Evolutionary conservation across 2,329 filamentous ascomycete species (phyloP).

Genomic region (Alternaria triticimaculans): DNA sequence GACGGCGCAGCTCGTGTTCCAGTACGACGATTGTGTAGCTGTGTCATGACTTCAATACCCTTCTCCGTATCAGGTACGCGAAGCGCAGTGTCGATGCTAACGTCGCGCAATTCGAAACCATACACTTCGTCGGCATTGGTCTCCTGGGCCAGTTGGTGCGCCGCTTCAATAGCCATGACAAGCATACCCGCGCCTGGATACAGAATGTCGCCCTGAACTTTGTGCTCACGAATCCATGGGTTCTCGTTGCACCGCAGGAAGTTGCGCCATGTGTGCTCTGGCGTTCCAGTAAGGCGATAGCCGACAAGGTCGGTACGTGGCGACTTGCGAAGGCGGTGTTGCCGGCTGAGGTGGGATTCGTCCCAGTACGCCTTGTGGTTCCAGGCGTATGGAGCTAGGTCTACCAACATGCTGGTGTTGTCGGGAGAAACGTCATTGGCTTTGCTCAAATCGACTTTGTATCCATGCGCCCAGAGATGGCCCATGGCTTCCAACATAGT

Average conservation of each 20-base stretch:
- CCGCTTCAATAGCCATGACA: conserved; percentile 44
- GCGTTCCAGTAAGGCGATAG: conserved; percentile 5
- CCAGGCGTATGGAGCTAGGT: conserved; percentile 10
- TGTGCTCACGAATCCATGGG: conserved; percentile 23
- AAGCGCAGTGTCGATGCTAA: conserved; percentile 7
- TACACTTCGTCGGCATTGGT: conserved; percentile 1
- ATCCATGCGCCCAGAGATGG: conserved; percentile 8
- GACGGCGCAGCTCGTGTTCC: conserved; percentile 9
- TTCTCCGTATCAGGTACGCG: conserved; percentile 10
- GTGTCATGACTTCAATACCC: conserved; percentile 12
- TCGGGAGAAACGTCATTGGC: neutral
- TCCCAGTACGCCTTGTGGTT: conserved; percentile 10
- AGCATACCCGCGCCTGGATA: conserved; percentile 56
- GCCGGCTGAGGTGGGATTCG: conserved; percentile 3
- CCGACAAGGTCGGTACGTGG: conserved; percentile 10
- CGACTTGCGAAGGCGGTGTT: conserved; percentile 4
- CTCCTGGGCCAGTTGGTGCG: conserved; percentile 1
- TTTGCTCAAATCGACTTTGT: neutral
- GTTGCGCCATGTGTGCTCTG: conserved; percentile 15
- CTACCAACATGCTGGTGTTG: neutral
- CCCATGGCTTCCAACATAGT: conserved; percentile 7
- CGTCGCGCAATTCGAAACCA: conserved; percentile 5
- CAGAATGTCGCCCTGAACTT: conserved; percentile 38
- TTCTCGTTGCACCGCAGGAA: conserved; percentile 10
- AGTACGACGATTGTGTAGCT: conserved; percentile 10